Evolutionary conservation across 2,329 filamentous ascomycete species (phyloP).

Genomic region (Fusarium redolens): DNA sequence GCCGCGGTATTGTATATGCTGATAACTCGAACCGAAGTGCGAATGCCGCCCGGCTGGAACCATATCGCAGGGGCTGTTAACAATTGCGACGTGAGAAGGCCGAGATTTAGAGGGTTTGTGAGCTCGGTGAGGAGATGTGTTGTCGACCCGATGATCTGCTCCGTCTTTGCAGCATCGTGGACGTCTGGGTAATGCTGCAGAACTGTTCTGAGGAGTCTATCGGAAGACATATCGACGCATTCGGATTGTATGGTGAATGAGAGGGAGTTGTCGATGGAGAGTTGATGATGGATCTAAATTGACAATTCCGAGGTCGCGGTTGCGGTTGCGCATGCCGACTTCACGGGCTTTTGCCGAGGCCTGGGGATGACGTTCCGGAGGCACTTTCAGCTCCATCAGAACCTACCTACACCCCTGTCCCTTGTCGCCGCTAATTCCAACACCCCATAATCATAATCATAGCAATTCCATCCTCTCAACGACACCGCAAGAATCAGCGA

Average conservation of each 20-base stretch:
- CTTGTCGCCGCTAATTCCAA: slow-evolving; percentile 35
- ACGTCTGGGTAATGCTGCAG: slow-evolving; percentile 69
- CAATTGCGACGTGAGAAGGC: slow-evolving; percentile 77
- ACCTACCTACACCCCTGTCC: slow-evolving; percentile 1
- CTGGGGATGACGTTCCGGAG: slow-evolving; percentile 42
- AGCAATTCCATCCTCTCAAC: slow-evolving; percentile 2
- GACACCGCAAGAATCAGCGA: slow-evolving; percentile 10
- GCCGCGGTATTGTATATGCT: slow-evolving; percentile 78
- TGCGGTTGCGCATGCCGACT: slow-evolving; percentile 27
- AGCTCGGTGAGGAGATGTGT: slow-evolving; percentile 75
- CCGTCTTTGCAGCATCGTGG: slow-evolving; percentile 61
- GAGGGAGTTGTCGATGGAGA: slow-evolving; percentile 3
- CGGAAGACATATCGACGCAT: slow-evolving; percentile 67
- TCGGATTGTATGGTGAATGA: background rate
- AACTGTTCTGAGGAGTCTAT: slow-evolving; percentile 74
- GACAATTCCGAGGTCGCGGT: slow-evolving; percentile 28
- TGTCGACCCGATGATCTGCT: slow-evolving; percentile 73
- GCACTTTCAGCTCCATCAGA: slow-evolving; percentile 21
- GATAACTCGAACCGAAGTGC: slow-evolving; percentile 72
- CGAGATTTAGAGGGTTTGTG: slow-evolving; percentile 80
- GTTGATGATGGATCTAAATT: slow-evolving; percentile 11
- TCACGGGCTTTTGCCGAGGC: slow-evolving; percentile 47
- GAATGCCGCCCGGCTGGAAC: slow-evolving; percentile 68
- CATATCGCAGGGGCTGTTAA: slow-evolving; percentile 79
- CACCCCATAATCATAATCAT: slow-evolving; percentile 27